phyloP scores from a whole-genome alignment of 1,284 basidiomycete species.

The Moesziomyces aphidis region DNA sequence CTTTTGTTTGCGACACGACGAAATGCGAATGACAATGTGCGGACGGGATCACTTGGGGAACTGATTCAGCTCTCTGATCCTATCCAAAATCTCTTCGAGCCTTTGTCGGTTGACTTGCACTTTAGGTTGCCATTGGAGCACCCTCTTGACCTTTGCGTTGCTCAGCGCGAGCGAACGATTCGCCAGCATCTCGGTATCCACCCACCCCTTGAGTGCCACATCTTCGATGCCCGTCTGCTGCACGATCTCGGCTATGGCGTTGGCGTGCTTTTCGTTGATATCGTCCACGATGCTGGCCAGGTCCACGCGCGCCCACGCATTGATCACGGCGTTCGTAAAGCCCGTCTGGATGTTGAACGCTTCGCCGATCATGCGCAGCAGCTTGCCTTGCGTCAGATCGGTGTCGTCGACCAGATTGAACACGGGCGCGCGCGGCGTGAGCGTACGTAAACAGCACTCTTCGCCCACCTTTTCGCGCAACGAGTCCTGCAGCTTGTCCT shows the following conservation, averaged over 20 bases:
- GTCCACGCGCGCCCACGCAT: constrained; percentile 40
- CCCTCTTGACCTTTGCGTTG: constrained; percentile 34
- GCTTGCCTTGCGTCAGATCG: constrained; percentile 47
- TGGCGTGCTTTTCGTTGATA: constrained; percentile 52
- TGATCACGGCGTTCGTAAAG: constrained; percentile 50
- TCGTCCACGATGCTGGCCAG: constrained; percentile 45
- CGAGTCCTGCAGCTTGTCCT: constrained; percentile 38
- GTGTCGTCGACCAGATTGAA: constrained; percentile 58
- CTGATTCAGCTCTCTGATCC: constrained; percentile 20
- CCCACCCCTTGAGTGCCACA: constrained; percentile 14
- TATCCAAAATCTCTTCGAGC: constrained; percentile 29
- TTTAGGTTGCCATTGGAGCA: constrained; percentile 41
- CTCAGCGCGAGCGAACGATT: constrained; percentile 40
- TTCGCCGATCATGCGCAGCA: constrained; percentile 38
- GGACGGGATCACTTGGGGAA: constrained; percentile 12
- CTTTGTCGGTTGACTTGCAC: constrained; percentile 7
- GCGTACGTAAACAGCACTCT: constrained; percentile 36
- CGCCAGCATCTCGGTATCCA: constrained; percentile 42
- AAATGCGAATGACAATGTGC: not conserved
- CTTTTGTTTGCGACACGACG: not conserved
- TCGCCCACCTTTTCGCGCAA: constrained; percentile 33
- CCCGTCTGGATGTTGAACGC: constrained; percentile 45
- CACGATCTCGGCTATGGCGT: constrained; percentile 20
- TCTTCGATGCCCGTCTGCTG: constrained; percentile 9
- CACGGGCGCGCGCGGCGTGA: constrained; percentile 48